Base-by-base conservation (phyloP, 768 basidiomycete genomes). In the Candolleomyces aberdarensis region DNA sequence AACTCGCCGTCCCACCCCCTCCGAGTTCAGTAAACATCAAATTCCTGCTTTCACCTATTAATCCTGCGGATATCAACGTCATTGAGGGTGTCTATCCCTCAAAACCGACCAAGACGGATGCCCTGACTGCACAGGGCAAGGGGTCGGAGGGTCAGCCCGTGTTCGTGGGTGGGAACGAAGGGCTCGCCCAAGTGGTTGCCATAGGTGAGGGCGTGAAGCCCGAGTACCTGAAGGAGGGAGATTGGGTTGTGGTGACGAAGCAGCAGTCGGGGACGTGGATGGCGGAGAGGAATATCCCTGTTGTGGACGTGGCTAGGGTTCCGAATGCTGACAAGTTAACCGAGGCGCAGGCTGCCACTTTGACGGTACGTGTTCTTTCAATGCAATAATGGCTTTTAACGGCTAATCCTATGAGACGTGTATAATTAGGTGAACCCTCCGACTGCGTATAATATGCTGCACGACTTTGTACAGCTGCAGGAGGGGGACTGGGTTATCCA, bases 371-470 rank as follows among this genome's bases (percentile, higher is more conserved):
- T 69, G 19, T 31, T n/a, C 19, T 15, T 39, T 48, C 58, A 52
- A 43, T 43, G 14, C 52, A 50, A 14, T 44, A 29, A 20, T 36
- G 39, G 51, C 3, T 51, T 22, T 53, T 3, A n/a, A n/a, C n/a
- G n/a, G n/a, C 50, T 19, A 1, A 14, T 47, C 14, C 36, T 47
- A 4, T 53, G 29, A 54, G 31, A 31, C 20, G 46, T 41, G 22
- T 32, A 20, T 44, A 32, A 13, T 40, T 41, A 91, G 86, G 86
- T 94, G 29, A 96, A 96, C 68, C 90, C 91, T 2, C 80, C 92
- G 0, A 92, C 93, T 0, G 94, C 94, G 1, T 87, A 87, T 63
- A 88, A 89, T 66, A 90, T 96, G 87, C 80, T 96, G 10, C 80
- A 79, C 39, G 84, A 89, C 58, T 94, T 87, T 71, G 80, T 85